phyloP scores from a whole-genome alignment of 2,329 filamentous ascomycete species.

The Exophiala alcalophila region DNA sequence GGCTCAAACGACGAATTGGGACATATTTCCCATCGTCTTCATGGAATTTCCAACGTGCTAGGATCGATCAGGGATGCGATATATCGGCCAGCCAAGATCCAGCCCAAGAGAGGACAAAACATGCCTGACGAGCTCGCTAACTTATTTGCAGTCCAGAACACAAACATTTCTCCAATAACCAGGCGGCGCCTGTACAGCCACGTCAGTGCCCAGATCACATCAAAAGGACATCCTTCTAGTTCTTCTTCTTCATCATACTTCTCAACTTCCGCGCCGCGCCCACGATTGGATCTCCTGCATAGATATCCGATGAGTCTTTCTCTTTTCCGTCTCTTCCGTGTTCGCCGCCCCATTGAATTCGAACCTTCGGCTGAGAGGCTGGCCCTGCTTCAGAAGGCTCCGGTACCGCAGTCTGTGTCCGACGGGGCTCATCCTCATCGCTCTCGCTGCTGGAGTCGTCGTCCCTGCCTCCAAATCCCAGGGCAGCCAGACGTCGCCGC shows the following conservation, averaged over 20 bases:
- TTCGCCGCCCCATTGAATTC: conserved; percentile 44
- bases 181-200: too few species aligned
- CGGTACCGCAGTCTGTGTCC: conserved; percentile 23
- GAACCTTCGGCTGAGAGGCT: conserved; percentile 31
- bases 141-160: too few species aligned
- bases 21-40: too few species aligned
- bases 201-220: too few species aligned
- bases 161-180: too few species aligned
- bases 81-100: too few species aligned
- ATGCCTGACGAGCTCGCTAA: too few species aligned
- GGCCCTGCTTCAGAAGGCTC: conserved; percentile 22
- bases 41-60: too few species aligned
- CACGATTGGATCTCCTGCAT: conserved; percentile 24
- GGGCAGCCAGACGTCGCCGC: conserved; percentile 45
- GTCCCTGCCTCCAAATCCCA: conserved; percentile 34
- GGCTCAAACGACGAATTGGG: too few species aligned
- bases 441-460: conserved; percentile 33
- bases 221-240: too few species aligned
- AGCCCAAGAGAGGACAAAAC: too few species aligned
- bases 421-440: conserved; percentile 28
- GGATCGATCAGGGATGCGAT: too few species aligned
- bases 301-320: conserved; percentile 21
- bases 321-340: conserved; percentile 36
- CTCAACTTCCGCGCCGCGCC: conserved; percentile 22
- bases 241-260: conserved; percentile 24